phyloP scores from a whole-genome alignment of 2,329 filamentous ascomycete species.

The Fusarium sterilihyphosum region DNA sequence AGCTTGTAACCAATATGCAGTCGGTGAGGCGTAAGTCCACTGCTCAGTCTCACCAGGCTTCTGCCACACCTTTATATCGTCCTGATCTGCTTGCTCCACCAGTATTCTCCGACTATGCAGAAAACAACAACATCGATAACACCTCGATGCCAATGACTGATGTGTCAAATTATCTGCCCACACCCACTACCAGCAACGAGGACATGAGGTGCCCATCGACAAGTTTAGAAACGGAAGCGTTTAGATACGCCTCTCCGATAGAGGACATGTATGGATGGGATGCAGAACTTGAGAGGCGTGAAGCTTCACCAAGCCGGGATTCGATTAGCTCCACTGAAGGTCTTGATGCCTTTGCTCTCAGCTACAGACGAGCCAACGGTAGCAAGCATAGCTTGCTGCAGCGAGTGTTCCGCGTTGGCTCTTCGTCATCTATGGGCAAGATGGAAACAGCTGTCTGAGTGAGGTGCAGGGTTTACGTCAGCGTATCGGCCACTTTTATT shows the following conservation, averaged over 20 bases:
- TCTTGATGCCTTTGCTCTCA: conserved; percentile 30
- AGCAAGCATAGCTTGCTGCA: conserved; percentile 39
- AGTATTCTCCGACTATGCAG: conserved; percentile 4
- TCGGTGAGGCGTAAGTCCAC: background rate
- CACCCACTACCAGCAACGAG: conserved; percentile 38
- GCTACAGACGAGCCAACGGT: conserved; percentile 41
- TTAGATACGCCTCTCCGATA: conserved; percentile 26
- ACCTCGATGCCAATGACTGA: conserved; percentile 40
- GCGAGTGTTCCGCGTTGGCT: conserved; percentile 40
- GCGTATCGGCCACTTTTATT: background rate
- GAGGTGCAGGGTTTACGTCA: background rate
- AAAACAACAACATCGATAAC: background rate
- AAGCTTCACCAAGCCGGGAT: conserved; percentile 6
- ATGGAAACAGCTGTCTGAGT: conserved; percentile 24
- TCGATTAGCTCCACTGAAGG: conserved; percentile 20
- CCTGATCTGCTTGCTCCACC: conserved; percentile 1
- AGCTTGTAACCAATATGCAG: conserved; percentile 5
- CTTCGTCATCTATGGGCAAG: conserved; percentile 28
- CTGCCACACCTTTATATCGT: conserved; percentile 2
- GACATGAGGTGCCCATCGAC: conserved; percentile 16
- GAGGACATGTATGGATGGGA: conserved; percentile 65
- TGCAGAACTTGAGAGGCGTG: conserved; percentile 50
- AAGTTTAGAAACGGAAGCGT: conserved; percentile 21
- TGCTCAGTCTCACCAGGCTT: conserved; percentile 1
- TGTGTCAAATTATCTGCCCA: conserved; percentile 53